Conservation (phyloP, 2,329 filamentous ascomycete genomes). For the Periconia digitata region DNA sequence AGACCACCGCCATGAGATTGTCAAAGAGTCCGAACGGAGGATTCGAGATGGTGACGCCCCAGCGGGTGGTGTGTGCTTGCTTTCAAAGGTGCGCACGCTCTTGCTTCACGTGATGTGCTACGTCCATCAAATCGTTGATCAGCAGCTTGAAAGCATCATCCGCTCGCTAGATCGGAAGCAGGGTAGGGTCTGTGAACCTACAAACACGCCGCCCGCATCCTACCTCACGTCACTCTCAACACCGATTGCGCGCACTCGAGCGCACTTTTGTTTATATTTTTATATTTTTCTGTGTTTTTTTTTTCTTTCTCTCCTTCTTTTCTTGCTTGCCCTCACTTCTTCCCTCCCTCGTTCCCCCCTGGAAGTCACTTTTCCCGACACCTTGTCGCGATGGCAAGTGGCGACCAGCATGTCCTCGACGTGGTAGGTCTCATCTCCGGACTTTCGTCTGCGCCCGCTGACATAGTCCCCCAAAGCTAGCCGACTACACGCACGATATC, state of each 20-base stretch:
- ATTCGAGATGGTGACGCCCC: not conserved
- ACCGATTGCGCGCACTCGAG: not conserved
- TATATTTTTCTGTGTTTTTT: no score
- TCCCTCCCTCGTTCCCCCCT: not conserved
- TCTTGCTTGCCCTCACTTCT: not conserved
- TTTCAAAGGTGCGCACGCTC: no score
- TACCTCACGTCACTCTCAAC: not conserved
- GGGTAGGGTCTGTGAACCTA: not conserved
- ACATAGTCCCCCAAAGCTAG: conserved; percentile 37
- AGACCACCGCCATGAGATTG: not conserved
- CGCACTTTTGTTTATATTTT: no score
- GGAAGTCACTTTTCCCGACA: not conserved
- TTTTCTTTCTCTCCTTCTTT: not conserved
- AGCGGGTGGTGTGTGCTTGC: no score
- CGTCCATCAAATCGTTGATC: not conserved
- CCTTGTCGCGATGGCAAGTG: conserved; percentile 64
- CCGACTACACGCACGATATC: conserved; percentile 65
- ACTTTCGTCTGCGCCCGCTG: conserved; percentile 11
- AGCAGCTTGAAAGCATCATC: not conserved
- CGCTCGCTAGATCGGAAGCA: not conserved
- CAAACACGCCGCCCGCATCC: not conserved
- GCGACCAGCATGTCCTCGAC: conserved; percentile 78
- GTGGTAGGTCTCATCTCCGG: conserved; percentile 57
- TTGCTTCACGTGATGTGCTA: not conserved
- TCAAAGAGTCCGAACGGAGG: not conserved